phyloP scores from a whole-genome alignment of 106 monocot genomes.

The Dioscorea zingiberensis region DNA sequence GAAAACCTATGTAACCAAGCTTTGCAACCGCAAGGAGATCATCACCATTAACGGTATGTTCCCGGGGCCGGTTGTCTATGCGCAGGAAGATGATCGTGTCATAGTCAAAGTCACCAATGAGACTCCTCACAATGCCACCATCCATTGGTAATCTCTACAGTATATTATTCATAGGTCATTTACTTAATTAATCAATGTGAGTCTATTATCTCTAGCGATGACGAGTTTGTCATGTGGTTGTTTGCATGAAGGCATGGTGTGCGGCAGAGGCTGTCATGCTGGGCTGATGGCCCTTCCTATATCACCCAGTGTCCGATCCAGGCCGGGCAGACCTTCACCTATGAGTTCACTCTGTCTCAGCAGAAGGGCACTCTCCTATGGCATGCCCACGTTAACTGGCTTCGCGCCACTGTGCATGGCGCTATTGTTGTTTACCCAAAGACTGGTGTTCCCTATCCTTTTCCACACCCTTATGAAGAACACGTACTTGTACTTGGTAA shows the following conservation, averaged over 20 bases:
- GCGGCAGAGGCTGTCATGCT: conserved; percentile 16
- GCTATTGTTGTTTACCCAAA: conserved; percentile 38
- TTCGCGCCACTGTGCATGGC: conserved; percentile 36
- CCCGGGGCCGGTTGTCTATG: conserved; percentile 48
- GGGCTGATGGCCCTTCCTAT: conserved; percentile 28
- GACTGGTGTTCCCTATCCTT: conserved; percentile 37
- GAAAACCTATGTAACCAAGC: conserved; percentile 26
- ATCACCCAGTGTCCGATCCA: conserved; percentile 33
- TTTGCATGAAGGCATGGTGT: conserved; percentile 24
- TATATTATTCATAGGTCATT: no score
- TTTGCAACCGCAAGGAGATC: conserved; percentile 39
- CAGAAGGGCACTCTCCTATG: conserved; percentile 37
- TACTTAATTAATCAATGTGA: no score
- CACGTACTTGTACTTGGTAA: conserved; percentile 19
- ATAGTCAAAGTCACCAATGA: conserved; percentile 48
- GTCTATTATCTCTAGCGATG: no score
- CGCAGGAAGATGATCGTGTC: conserved; percentile 39
- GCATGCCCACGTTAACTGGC: conserved; percentile 48
- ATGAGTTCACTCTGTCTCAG: conserved; percentile 25
- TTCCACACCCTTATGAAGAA: conserved; percentile 31
- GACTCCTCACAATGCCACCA: conserved; percentile 35
- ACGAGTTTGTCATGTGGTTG: no score
- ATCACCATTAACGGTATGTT: conserved; percentile 38
- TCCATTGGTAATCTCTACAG: conserved; percentile 52
- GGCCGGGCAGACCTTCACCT: conserved; percentile 13